Evolutionary conservation across 2,329 filamentous ascomycete species (phyloP), one percentile per base, ranked within the genome.

Genomic region (Sclerotinia glacialis): DNA sequence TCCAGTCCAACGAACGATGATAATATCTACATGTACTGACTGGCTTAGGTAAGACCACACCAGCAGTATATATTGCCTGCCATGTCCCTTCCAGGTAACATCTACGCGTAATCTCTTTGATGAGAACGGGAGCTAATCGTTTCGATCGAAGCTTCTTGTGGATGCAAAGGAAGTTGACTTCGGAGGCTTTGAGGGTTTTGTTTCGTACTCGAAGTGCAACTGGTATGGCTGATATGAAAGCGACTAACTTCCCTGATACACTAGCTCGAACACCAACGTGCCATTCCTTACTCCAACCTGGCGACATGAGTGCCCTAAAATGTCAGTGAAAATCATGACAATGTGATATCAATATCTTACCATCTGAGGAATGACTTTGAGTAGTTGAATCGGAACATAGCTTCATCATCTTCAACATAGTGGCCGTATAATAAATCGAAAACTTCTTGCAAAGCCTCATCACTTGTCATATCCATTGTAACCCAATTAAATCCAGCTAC

Each of bases 331-430:
- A n/a, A 50, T 23, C 23, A 31, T 50, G 34, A 28, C 56, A 12
- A 55, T 64, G 21, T 21, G 28, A 11, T 2, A 5, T 58, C n/a
- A 18, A 9, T 68, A 64, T 75, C 83, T 72, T 80, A 93, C 93
- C 95, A 99, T 78, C 92, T 89, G 58, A 99, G 82, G 76, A 98
- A 96, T 1, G 90, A 88, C 49, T 87, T 82, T 1, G 93, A 96
- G 80, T 99, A 99, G 78, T 95, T 94, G 83, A 99, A 98, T 64
- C 95, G 89, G 82, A 99, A 98, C 85, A 96, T 96, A 69, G 94
- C 93, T 77, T 97, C 93, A 73, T 93, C 90, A 77, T 99, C 95
- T 80, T 99, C 95, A 68, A 99, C 95, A 72, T 98, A 99, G 80
- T 99, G 95, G 65, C 92, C 90, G 71, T 91, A 92, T 67, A 99